Conservation (phyloP, 495 filamentous ascomycete species). For the Pseudomonodictys pantanalensis region DNA sequence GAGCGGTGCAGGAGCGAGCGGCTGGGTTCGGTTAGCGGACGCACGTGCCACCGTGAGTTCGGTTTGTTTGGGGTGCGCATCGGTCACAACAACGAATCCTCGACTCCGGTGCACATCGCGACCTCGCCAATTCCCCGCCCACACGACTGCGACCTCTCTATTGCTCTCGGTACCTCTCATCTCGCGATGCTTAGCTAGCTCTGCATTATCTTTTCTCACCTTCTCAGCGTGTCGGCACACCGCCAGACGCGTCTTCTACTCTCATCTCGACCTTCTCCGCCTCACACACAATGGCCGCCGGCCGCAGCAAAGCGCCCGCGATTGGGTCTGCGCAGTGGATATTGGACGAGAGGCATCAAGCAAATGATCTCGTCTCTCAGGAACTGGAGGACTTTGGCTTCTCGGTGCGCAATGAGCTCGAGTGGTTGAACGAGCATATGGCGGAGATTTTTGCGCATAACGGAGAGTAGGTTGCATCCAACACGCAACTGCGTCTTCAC, state of each 20-base stretch:
- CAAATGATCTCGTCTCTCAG: constrained; percentile 59
- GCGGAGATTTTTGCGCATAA: constrained; percentile 83
- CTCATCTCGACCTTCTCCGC: neutral
- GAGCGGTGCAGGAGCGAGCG: neutral
- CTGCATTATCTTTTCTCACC: neutral
- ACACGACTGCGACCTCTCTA: neutral
- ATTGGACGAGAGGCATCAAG: constrained; percentile 61
- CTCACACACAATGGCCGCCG: constrained; percentile 35
- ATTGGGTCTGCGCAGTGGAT: constrained; percentile 70
- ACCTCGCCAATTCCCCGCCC: neutral
- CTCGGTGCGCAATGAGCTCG: constrained; percentile 83
- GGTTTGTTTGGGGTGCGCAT: constrained; percentile 13
- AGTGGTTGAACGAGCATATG: constrained; percentile 98
- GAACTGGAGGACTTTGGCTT: constrained; percentile 89
- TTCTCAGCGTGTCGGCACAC: neutral
- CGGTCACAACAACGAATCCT: neutral
- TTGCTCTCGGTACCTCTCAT: neutral
- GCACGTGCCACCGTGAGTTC: constrained; percentile 10
- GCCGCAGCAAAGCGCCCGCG: constrained; percentile 42
- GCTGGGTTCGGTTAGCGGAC: neutral
- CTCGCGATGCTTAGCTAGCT: constrained; percentile 17
- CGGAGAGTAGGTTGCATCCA: constrained; percentile 62
- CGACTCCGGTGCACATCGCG: too few relatives aligned
- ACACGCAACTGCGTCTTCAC: constrained; percentile 8
- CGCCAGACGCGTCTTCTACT: constrained; percentile 8